These are phyloP conservation scores for Juglanconis juglandina DNA, from an alignment of 2,329 filamentous ascomycete genomes.

Conservation along the genomic window DNA sequence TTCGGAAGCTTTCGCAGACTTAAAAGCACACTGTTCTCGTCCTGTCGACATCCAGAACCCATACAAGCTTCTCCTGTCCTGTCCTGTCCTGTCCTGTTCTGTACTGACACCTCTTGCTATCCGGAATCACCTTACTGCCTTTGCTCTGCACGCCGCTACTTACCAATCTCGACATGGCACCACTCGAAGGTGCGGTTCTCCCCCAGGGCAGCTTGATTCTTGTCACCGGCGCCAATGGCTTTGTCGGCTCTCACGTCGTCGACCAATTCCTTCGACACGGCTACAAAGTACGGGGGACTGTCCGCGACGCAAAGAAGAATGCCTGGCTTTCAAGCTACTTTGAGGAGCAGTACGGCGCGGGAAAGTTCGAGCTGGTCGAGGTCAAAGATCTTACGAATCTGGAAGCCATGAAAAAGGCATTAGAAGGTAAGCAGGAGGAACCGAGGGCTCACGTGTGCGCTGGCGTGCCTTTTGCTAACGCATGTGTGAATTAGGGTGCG, in stretches of 20 bases:
- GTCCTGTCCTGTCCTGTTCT: no score
- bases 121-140: background rate
- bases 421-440: background rate
- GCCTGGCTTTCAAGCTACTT: slow-evolving; percentile 26
- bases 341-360: slow-evolving; percentile 23
- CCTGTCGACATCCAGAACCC: no score
- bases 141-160: background rate
- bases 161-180: slow-evolving; percentile 2
- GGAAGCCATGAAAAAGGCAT: background rate
- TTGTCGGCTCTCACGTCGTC: slow-evolving; percentile 37
- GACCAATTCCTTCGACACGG: slow-evolving; percentile 33
- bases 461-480: background rate
- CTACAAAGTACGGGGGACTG: slow-evolving; percentile 38
- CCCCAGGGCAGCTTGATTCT: slow-evolving; percentile 24
- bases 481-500: background rate
- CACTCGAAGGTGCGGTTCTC: slow-evolving; percentile 16
- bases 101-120: no score
- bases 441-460: no score
- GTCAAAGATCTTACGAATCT: slow-evolving; percentile 25
- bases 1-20: no score
- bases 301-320: slow-evolving; percentile 28
- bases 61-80: no score
- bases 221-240: slow-evolving; percentile 42
- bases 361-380: slow-evolving; percentile 26
- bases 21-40: no score